phyloP scores from a whole-genome alignment of 352 stramenopile species.

The Hyaloperonospora arabidopsidis region DNA sequence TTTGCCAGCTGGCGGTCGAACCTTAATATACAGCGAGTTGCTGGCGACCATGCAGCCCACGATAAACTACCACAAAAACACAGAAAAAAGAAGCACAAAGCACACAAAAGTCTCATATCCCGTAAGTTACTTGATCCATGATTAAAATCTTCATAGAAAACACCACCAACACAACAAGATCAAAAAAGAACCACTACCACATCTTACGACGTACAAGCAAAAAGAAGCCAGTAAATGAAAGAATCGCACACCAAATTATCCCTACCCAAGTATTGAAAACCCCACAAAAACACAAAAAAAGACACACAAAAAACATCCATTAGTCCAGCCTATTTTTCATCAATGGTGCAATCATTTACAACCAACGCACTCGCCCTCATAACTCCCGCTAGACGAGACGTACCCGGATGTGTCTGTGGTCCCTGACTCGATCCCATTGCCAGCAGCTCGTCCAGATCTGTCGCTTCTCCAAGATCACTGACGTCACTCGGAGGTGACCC shows the following conservation, averaged over 20 bases:
- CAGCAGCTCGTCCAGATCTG: slow-evolving; percentile 72
- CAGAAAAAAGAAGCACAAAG: neutral
- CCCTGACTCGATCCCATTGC: slow-evolving; percentile 63
- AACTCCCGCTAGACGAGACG: no score
- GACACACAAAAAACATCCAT: no score
- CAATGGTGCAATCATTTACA: no score
- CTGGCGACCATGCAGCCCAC: slow-evolving; percentile 79
- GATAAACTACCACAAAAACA: slow-evolving; percentile 45
- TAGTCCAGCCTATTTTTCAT: no score
- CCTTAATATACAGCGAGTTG: slow-evolving; percentile 85
- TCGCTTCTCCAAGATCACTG: slow-evolving; percentile 74
- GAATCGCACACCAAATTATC: slow-evolving; percentile 72
- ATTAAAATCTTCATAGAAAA: no score
- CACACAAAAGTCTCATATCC: no score
- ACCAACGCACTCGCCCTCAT: no score
- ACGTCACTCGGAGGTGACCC: slow-evolving; percentile 66
- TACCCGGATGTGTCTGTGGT: slow-evolving; percentile 63
- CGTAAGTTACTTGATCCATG: no score
- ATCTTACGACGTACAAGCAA: slow-evolving; percentile 39
- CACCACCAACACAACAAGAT: neutral
- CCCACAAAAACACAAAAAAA: no score
- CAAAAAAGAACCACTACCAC: no score
- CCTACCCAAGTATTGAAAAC: slow-evolving; percentile 17
- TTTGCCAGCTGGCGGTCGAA: slow-evolving; percentile 67
- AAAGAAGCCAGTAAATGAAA: slow-evolving; percentile 65